phyloP scores from a whole-genome alignment of 768 basidiomycete species.

The Panus rudis region DNA sequence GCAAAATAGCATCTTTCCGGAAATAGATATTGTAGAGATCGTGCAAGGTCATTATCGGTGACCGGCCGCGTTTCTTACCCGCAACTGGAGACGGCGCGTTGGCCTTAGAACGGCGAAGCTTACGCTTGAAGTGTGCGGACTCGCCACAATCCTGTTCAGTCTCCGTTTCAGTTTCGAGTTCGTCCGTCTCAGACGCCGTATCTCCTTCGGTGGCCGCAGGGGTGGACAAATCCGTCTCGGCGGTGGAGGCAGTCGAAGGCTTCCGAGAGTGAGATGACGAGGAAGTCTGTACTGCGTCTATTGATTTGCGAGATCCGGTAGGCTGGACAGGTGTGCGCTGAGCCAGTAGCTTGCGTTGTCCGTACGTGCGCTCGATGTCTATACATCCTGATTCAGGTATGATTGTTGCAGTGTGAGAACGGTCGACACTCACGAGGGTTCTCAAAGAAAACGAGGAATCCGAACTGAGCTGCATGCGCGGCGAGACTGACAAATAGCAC shows the following conservation, averaged over 20 bases:
- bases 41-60: slow-evolving; percentile 55
- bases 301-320: slow-evolving; percentile 8
- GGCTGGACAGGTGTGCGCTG: slow-evolving; percentile 62
- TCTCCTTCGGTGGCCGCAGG: slow-evolving; percentile 68
- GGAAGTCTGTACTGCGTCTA: slow-evolving; percentile 11
- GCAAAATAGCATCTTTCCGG: slow-evolving; percentile 74
- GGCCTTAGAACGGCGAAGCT: slow-evolving; percentile 6
- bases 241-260: slow-evolving; percentile 17
- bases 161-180: slow-evolving; percentile 53
- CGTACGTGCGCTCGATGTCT: slow-evolving; percentile 62
- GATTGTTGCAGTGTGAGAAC: not conserved
- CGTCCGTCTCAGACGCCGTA: slow-evolving; percentile 62
- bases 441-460: slow-evolving; percentile 92
- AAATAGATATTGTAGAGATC: slow-evolving; percentile 90
- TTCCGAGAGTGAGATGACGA: slow-evolving; percentile 18
- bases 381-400: not conserved
- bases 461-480: slow-evolving; percentile 94
- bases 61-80: slow-evolving; percentile 1
- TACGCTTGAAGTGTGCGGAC: slow-evolving; percentile 5
- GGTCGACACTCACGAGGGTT: slow-evolving; percentile 74
- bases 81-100: slow-evolving; percentile 4
- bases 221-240: slow-evolving; percentile 31
- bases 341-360: slow-evolving; percentile 84
- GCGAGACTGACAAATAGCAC: slow-evolving; percentile 92
- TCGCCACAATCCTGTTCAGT: slow-evolving; percentile 24